These are phyloP conservation scores for Arthrobotrys iridis DNA, from an alignment of 2,329 filamentous ascomycete genomes.

Conservation along the genomic window DNA sequence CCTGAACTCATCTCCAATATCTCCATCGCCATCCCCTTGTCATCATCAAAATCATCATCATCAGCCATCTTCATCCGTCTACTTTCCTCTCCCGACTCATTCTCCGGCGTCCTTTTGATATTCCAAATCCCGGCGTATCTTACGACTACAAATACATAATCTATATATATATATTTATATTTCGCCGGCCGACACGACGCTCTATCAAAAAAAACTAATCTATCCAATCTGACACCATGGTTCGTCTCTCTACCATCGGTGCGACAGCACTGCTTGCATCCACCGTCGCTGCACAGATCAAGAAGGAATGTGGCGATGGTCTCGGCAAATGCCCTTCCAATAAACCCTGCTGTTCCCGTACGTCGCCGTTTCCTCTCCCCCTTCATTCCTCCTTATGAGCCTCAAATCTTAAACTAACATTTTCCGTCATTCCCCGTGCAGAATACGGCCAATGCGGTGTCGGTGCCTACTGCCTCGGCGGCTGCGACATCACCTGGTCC, in stretches of 20 bases:
- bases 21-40: too few species aligned
- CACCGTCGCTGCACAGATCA: conserved; percentile 30
- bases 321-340: conserved; percentile 74
- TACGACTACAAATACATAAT: background rate
- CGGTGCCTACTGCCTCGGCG: conserved; percentile 93
- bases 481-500: conserved; percentile 89
- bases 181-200: background rate
- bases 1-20: too few species aligned
- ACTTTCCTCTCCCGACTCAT: too few species aligned
- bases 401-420: background rate
- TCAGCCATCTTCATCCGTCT: too few species aligned
- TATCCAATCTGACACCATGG: conserved; percentile 17
- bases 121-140: background rate
- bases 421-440: conserved; percentile 61
- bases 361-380: too few species aligned
- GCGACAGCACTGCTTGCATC: conserved; percentile 32
- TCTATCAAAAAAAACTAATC: background rate
- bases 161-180: conserved; percentile 1
- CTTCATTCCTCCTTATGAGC: conserved; percentile 10
- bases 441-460: conserved; percentile 90
- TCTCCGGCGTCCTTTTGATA: too few species aligned
- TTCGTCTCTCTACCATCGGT: conserved; percentile 42
- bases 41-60: too few species aligned
- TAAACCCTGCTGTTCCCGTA: conserved; percentile 82
- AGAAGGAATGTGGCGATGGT: conserved; percentile 61